Evolutionary conservation across 1,284 basidiomycete genomes (phyloP), one percentile per base, ranked within the genome.

Genomic region (Sporisorium exsertum): DNA sequence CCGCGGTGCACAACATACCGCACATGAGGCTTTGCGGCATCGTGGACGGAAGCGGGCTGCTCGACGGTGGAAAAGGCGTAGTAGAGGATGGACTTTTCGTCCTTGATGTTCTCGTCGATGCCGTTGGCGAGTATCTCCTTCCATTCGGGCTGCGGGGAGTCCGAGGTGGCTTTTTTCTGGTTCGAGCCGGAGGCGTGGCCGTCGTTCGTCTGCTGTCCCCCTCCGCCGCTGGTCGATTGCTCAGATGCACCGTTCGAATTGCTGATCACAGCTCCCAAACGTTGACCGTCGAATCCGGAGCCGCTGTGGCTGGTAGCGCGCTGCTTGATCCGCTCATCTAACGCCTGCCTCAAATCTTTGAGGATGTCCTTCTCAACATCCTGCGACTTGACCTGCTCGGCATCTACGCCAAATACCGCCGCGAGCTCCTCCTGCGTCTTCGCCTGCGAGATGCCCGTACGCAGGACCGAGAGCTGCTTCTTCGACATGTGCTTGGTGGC

Each of bases 1-100:
- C 86, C 86, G 18, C 86, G 82, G 67, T 86, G 86, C 5, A 86
- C 84, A 32, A 86, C 84, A 64, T 83, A 85, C 7, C 85, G 72
- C 1, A 77, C 74, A 32, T 77, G 74, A 12, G 74, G 69, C 55
- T 77, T 77, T 43, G 74, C 74, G 2, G 74, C 65, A 50, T 79
- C 79, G 43, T 79, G 82, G 2, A 82, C 71, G 20, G 67, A 71
- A 13, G 32, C 64, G 15, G 71, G 62, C 4, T 61, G 43, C 26
- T 80, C 74, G 52, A 72, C 69, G 18, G 80, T 79, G 8, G 84
- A 72, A 26, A 86, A 69, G 10, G 80, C 78, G 64, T 84, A 83
- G 58, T 83, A 84, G 61, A 86, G 72, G 57, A 74, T 72, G 18
- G 76, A 72, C 26, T 82, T 80, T 35, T 81, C 77, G 47, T 79